These are phyloP conservation scores for Neurospora sp. DNA, from an alignment of 495 filamentous ascomycete genomes.

Conservation along the genomic window DNA sequence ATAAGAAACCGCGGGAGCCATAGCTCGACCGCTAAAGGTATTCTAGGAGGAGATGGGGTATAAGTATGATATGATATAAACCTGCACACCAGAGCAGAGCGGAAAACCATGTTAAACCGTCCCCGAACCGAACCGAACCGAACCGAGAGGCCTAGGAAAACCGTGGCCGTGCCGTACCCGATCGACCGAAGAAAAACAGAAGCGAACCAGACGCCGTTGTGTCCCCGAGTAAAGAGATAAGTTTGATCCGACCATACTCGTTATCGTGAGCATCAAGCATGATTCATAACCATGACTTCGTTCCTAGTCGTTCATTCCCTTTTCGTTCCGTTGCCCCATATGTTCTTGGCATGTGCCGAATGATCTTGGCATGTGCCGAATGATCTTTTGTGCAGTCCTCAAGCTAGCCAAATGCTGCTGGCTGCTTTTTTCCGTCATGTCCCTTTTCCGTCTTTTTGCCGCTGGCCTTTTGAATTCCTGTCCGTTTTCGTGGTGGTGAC, in stretches of 20 bases:
- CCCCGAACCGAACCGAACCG: no score
- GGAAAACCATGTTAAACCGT: not conserved
- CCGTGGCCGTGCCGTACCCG: not conserved
- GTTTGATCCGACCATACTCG: not conserved
- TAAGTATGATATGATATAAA: not conserved
- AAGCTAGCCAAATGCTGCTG: not conserved
- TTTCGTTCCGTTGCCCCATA: not conserved
- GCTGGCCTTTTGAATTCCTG: not conserved
- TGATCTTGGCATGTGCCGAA: not conserved
- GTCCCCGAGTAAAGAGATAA: not conserved
- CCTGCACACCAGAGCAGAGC: not conserved
- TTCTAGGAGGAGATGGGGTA: not conserved
- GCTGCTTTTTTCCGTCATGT: not conserved
- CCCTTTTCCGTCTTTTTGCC: not conserved
- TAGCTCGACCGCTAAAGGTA: constrained; percentile 3
- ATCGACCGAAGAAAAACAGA: not conserved
- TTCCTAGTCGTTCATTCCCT: not conserved
- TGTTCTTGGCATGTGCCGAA: not conserved
- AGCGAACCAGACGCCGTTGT: not conserved
- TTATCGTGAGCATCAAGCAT: not conserved
- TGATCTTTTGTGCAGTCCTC: not conserved
- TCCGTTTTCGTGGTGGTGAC: not conserved
- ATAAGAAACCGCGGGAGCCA: constrained; percentile 1
- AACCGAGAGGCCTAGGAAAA: no score
- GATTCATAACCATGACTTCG: not conserved